Evolutionary conservation across 441 rosid genomes (phyloP), one percentile per base, ranked within the genome.

Genomic region (Bocquillonia castaneifolia): DNA sequence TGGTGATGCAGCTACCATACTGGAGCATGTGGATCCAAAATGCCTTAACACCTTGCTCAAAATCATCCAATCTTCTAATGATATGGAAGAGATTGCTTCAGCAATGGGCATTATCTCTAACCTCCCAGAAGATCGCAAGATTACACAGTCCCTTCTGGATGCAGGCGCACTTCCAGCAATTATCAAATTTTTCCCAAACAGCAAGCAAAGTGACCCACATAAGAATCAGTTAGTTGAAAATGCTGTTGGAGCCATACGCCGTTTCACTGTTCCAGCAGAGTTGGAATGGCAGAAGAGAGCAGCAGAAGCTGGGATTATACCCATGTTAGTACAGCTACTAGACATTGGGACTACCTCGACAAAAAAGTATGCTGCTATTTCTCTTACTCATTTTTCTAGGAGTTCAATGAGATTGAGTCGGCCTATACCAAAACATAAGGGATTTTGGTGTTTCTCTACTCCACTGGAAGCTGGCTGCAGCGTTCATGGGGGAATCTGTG

Each of bases 401-500:
- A 87, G 75, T 75, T 85, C 92, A 5, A n/a, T 25, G 55, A 23
- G 29, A 52, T 78, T 85, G 64, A 83, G 83, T 67, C 73, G 39
- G 57, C 48, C 78, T 25, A 74, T 82, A 55, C 69, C 74, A 10
- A 85, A 67, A 58, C 79, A 28, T 25, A 83, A 69, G 65, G 82
- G 82, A 25, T 75, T 85, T 66, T 83, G 76, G 82, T 87, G 89
- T 81, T 80, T 85, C 56, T 77, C 88, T 15, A 64, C 76, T 76
- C 83, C 85, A 37, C 83, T 66, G 26, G 85, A 80, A 68, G 59
- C 61, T 25, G 60, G 62, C 53, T 87, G 92, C 75, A 40, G 3
- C 55, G 70, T 83, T 70, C 92, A 87, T 56, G 77, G 81, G 39
- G 92, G 92, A 63, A 44, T 83, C 14, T 87, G 92, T 76, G 48